Conservation (phyloP, 2,329 filamentous ascomycete genomes). For the Botryotinia calthae region DNA sequence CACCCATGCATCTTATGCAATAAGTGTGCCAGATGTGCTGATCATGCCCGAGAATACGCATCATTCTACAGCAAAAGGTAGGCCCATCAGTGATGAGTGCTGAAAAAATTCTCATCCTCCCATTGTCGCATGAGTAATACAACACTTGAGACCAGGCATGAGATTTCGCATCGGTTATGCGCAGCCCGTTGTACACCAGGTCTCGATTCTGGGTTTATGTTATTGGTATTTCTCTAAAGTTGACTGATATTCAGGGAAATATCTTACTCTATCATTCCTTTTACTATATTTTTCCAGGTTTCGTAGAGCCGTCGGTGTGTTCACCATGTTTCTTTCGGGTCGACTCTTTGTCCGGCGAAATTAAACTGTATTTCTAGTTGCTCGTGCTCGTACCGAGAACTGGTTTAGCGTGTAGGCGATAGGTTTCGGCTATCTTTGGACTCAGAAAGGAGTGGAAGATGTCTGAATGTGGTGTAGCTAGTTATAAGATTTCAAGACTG, state of each 20-base stretch:
- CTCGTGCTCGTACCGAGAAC: not conserved
- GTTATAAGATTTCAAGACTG: too few relatives aligned
- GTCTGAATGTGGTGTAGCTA: too few relatives aligned
- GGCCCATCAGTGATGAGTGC: not conserved
- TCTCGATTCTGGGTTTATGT: not conserved
- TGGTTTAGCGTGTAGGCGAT: not conserved
- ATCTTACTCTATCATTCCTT: not conserved
- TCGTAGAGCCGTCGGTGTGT: not conserved
- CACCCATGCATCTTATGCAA: not conserved
- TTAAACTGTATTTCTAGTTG: too few relatives aligned
- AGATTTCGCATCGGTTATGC: not conserved
- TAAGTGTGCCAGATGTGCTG: not conserved
- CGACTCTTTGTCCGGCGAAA: not conserved
- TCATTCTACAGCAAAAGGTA: not conserved
- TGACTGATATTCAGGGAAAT: not conserved
- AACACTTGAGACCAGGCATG: not conserved
- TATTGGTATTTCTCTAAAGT: not conserved
- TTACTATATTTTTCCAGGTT: not conserved
- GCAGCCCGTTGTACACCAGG: not conserved
- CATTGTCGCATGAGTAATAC: not conserved
- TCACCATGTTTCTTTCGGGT: not conserved
- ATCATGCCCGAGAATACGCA: not conserved
- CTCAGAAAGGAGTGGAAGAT: too few relatives aligned
- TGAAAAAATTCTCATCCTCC: too few relatives aligned
- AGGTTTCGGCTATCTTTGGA: not conserved